Evolutionary conservation across 148 eudicot genomes (phyloP), one percentile per base, ranked within the genome.

Genomic region (Dysphania ambrosioides): DNA sequence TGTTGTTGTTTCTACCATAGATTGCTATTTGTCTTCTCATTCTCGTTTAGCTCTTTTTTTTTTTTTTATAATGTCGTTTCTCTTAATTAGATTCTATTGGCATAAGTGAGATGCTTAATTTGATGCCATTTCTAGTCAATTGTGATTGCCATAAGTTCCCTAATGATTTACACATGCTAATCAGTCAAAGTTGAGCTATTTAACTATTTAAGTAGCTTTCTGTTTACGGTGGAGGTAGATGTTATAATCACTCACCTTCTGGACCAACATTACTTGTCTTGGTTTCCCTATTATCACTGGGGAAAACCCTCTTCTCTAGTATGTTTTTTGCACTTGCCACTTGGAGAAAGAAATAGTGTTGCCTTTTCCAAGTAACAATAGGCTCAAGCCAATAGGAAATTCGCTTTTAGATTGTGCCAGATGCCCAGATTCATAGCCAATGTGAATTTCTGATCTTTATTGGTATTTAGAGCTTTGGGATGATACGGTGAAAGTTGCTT

Each of bases 51-150:
- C 15, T 35, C 6, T 30, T 18, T n/a, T n/a, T n/a, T n/a, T n/a
- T n/a, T n/a, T n/a, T n/a, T n/a, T n/a, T n/a, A n/a, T n/a, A n/a
- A n/a, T n/a, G n/a, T n/a, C n/a, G n/a, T n/a, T n/a, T n/a, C n/a
- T n/a, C n/a, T n/a, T n/a, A n/a, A n/a, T n/a, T 58, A 18, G 24
- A 8, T 64, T 65, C 49, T 26, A 15, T 64, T 34, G 30, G 31
- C 29, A 49, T n/a, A 30, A 55, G 65, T 55, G 26, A 66, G 36
- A 65, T 35, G 21, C 63, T 36, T 35, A 29, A 51, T 75, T 75
- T 26, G 49, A 66, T 55, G 26, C 64, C 78, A 55, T 51, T 24
- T 66, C 6, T 44, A 75, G 64, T 32, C 68, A 6, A 6, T 21
- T 41, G 7, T 8, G 68, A 36, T 61, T 75, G 19, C 6, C 64